Percentiles rank a stretch among this genome's conserved stretches.
Conservation (phyloP, 2,329 filamentous ascomycete genomes). For the Scytalidium sp. region DNA sequence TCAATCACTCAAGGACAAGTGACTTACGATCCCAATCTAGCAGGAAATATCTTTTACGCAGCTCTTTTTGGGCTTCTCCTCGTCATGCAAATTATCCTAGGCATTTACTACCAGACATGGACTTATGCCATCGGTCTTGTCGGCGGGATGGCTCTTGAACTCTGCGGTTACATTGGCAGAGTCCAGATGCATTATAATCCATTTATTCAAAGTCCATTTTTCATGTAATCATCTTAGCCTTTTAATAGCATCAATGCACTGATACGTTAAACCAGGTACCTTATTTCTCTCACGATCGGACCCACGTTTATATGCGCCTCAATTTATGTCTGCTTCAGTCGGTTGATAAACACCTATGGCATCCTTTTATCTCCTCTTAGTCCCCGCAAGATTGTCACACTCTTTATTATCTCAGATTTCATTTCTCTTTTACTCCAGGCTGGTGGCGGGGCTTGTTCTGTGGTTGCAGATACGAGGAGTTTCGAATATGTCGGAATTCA, state of each 20-base stretch:
- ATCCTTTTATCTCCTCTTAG: conserved; percentile 42
- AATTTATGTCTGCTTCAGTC: conserved; percentile 58
- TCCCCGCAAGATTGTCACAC: conserved; percentile 48
- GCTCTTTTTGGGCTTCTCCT: conserved; percentile 44
- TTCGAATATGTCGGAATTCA: conserved; percentile 23
- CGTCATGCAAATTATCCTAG: conserved; percentile 42
- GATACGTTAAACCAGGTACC: conserved; percentile 30
- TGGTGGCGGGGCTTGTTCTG: conserved; percentile 54
- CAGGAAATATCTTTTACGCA: conserved; percentile 53
- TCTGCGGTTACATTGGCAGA: conserved; percentile 53
- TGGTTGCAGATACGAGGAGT: conserved; percentile 33
- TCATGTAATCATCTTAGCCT: conserved; percentile 14
- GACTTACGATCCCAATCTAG: conserved; percentile 56
- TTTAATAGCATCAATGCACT: not conserved
- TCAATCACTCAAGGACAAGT: conserved; percentile 50
- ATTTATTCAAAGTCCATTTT: conserved; percentile 15
- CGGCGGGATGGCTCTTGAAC: conserved; percentile 50
- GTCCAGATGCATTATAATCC: conserved; percentile 17
- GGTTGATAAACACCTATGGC: conserved; percentile 55
- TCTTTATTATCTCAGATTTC: conserved; percentile 47
- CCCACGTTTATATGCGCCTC: conserved; percentile 55
- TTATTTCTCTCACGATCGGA: conserved; percentile 45
- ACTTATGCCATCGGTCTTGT: conserved; percentile 51
- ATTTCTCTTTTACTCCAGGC: conserved; percentile 58
- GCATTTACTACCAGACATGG: conserved; percentile 50